These are phyloP conservation scores for Dalbergia oliveri DNA, from an alignment of 306 rosid species.

Conservation along the genomic window DNA sequence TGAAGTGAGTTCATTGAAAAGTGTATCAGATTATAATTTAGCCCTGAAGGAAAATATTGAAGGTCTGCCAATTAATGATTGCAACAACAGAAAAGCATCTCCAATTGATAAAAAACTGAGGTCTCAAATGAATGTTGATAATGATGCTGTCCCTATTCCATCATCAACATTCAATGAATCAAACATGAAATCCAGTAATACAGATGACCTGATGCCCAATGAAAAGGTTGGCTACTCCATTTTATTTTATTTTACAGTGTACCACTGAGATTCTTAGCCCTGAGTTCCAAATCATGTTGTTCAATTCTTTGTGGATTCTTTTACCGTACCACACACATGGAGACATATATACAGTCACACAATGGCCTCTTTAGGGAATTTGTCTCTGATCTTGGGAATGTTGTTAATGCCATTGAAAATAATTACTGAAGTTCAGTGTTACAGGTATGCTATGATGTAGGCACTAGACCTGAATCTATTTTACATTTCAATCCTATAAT, in stretches of 20 bases:
- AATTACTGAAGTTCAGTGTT: constrained; percentile 1
- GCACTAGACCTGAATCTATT: constrained; percentile 6
- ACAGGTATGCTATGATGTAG: not conserved
- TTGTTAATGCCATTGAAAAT: not conserved
- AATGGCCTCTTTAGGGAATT: not conserved
- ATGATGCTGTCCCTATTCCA: constrained; percentile 45
- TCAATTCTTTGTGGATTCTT: not conserved
- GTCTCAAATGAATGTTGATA: constrained; percentile 47
- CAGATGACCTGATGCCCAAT: constrained; percentile 46
- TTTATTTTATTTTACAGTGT: constrained; percentile 10
- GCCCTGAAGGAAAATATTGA: constrained; percentile 45
- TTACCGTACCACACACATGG: not conserved
- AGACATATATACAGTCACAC: not conserved
- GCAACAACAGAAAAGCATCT: constrained; percentile 46
- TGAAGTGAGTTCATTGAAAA: constrained; percentile 56
- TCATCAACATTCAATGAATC: constrained; percentile 43
- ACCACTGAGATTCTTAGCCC: constrained; percentile 16
- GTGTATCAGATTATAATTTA: constrained; percentile 45
- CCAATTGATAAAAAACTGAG: constrained; percentile 38
- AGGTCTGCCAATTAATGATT: constrained; percentile 44
- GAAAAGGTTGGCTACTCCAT: constrained; percentile 53
- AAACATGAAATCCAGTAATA: constrained; percentile 44
- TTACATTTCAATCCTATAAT: constrained; percentile 16
- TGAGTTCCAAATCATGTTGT: constrained; percentile 26
- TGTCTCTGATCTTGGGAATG: constrained; percentile 1